Evolutionary conservation across 2,329 filamentous ascomycete genomes (phyloP).

Genomic region (Beauveria scarabaeidicola): DNA sequence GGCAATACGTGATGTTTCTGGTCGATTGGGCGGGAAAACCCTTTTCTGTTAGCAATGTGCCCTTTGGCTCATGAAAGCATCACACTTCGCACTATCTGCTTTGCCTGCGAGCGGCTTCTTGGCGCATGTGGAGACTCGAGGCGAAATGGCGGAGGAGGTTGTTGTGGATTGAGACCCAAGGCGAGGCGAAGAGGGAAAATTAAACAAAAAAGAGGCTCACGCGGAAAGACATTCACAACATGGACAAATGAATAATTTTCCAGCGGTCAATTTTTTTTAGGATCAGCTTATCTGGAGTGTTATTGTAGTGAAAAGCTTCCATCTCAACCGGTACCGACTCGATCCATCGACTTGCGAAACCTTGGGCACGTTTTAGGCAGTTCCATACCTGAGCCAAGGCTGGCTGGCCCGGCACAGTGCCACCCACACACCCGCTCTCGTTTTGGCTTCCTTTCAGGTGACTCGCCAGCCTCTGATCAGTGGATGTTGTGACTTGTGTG

Average conservation of each 20-base stretch:
- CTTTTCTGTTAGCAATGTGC: background rate
- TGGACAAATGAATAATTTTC: background rate
- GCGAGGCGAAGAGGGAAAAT: background rate
- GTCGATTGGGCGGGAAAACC: background rate
- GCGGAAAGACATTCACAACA: background rate
- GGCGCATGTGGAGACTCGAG: constrained; percentile 7
- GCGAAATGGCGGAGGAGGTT: constrained; percentile 6
- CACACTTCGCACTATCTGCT: background rate
- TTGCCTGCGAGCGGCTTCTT: background rate
- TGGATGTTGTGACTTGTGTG: background rate
- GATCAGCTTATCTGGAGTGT: too few species aligned
- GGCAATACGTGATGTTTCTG: constrained; percentile 4
- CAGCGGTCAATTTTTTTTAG: too few species aligned
- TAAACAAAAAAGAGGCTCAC: background rate
- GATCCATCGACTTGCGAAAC: constrained; percentile 8
- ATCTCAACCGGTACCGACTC: background rate
- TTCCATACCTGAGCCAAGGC: constrained; percentile 5
- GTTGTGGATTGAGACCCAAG: constrained; percentile 1
- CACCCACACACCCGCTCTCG: background rate
- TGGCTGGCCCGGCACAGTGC: background rate
- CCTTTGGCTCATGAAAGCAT: too few species aligned
- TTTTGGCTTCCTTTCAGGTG: constrained; percentile 5
- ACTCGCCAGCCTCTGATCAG: background rate
- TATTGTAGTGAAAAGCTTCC: background rate
- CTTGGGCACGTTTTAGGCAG: constrained; percentile 9